Evolutionary conservation across 768 basidiomycete genomes (phyloP).

Genomic region (Scleroderma citrinum): DNA sequence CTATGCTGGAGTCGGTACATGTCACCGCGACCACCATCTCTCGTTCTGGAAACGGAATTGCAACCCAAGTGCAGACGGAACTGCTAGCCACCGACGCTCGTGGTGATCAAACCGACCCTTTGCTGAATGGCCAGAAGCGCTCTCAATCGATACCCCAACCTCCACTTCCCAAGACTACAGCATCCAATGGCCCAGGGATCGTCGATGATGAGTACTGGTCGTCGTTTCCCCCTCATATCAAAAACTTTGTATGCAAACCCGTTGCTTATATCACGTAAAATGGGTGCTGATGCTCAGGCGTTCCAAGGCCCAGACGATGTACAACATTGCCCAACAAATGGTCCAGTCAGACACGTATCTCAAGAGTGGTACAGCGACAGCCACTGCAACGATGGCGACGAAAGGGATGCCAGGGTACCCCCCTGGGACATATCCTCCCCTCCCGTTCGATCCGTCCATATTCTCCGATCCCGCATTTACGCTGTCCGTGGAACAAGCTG

Average conservation of each 20-base stretch:
- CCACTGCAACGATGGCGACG: slow-evolving; percentile 28
- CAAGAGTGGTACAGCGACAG: slow-evolving; percentile 30
- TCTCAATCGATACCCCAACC: slow-evolving; percentile 9
- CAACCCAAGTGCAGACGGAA: slow-evolving; percentile 48
- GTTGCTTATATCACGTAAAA: no score
- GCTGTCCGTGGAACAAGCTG: slow-evolving; percentile 45
- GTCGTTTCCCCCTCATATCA: slow-evolving; percentile 59
- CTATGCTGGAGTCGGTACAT: slow-evolving; percentile 43
- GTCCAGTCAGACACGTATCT: slow-evolving; percentile 38
- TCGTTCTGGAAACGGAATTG: slow-evolving; percentile 25
- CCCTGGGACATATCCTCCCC: slow-evolving; percentile 35
- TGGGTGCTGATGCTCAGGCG: slow-evolving; percentile 18
- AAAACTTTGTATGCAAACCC: slow-evolving; percentile 52
- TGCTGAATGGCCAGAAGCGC: slow-evolving; percentile 23
- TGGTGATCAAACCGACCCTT: slow-evolving; percentile 34
- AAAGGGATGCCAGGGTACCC: slow-evolving; percentile 34
- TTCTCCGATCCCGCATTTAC: slow-evolving; percentile 50
- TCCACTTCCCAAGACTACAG: slow-evolving; percentile 20
- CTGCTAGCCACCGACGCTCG: slow-evolving; percentile 58
- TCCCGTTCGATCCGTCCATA: slow-evolving; percentile 48
- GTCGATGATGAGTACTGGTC: slow-evolving; percentile 67
- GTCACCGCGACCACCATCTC: slow-evolving; percentile 41
- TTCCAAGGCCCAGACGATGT: slow-evolving; percentile 56
- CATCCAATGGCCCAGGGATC: slow-evolving; percentile 13
- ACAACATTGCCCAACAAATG: slow-evolving; percentile 65